phyloP scores from a whole-genome alignment of 805 yeast species.

The Wickerhamomyces strasburgensis region DNA sequence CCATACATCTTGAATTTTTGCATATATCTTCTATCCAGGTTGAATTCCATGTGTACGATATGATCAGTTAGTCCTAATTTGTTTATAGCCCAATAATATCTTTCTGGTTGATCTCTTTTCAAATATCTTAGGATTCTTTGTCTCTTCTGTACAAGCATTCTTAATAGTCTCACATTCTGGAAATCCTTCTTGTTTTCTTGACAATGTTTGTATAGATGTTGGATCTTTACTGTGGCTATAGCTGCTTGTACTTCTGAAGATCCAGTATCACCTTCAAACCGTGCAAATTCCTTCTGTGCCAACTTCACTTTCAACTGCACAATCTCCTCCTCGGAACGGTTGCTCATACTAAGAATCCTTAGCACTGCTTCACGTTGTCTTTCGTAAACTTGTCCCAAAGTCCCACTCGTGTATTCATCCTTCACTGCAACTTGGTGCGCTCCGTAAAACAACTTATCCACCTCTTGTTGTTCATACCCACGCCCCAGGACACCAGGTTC shows the following conservation, averaged over 20 bases:
- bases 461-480: conserved; percentile 56
- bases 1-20: conserved; percentile 77
- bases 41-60: conserved; percentile 73
- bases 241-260: conserved; percentile 97
- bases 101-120: conserved; percentile 72
- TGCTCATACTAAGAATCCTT: conserved; percentile 70
- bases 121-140: conserved; percentile 78
- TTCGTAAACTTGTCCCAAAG: conserved; percentile 38
- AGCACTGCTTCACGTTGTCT: conserved; percentile 61
- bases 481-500: conserved; percentile 63
- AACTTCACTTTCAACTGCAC: conserved; percentile 52
- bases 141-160: conserved; percentile 85
- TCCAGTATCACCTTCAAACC: conserved; percentile 88
- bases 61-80: conserved; percentile 85
- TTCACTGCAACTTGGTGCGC: conserved; percentile 60
- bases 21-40: conserved; percentile 71
- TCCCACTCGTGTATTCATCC: conserved; percentile 19
- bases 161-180: conserved; percentile 60
- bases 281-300: conserved; percentile 75
- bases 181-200: conserved; percentile 67
- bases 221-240: conserved; percentile 73
- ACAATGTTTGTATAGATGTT: conserved; percentile 70
- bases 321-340: conserved; percentile 56
- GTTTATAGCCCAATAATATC: conserved; percentile 80
- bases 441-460: conserved; percentile 72